Evolutionary conservation across 2,329 filamentous ascomycete species (phyloP), one percentile per base, ranked within the genome.

Genomic region (Thelonectria olida): DNA sequence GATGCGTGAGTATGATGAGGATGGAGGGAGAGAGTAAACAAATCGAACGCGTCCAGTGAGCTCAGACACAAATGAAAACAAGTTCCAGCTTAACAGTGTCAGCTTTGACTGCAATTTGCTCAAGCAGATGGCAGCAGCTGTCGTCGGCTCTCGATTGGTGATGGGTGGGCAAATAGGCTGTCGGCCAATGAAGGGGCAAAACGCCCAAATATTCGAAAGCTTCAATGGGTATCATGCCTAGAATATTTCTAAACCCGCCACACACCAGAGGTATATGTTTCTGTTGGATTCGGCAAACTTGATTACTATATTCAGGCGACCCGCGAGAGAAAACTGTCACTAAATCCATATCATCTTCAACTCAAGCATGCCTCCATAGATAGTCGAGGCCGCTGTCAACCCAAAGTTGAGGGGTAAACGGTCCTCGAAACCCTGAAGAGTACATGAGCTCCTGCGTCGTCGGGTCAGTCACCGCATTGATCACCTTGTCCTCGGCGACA

Each of bases 381-480:
- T 79, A 80, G 56, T 82, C 80, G 39, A 81, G 71, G 2, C 80
- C 79, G 17, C 80, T 76, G 61, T 82, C 80, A 45, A 80, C 81
- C 51, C 80, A 80, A 20, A 82, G 73, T 53, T 81, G 77, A 12
- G 80, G 79, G 1, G 79, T 82, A 23, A 82, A 80, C 0, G 80
- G 80, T 2, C 79, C 79, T 4, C 74, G 74, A 58, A 81, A 80
- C 34, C 68, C 71, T 73, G 73, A 75, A 2, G 71, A 54, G 38
- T 67, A 68, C 20, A 77, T 28, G 8, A 75, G 48, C 9, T 71
- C 75, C 25, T 65, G 63, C 38, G 64, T 65, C 25, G 67, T 69
- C 19, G 73, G 71, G 54, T 73, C 69, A 15, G 72, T 59, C 5
- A 75, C 69, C 19, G 73, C 71, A 34, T 79, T 72, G n/a, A 76